Evolutionary conservation across 2,329 filamentous ascomycete species (phyloP), one percentile per base, ranked within the genome.

Genomic region (Cladophialophora yegresii): DNA sequence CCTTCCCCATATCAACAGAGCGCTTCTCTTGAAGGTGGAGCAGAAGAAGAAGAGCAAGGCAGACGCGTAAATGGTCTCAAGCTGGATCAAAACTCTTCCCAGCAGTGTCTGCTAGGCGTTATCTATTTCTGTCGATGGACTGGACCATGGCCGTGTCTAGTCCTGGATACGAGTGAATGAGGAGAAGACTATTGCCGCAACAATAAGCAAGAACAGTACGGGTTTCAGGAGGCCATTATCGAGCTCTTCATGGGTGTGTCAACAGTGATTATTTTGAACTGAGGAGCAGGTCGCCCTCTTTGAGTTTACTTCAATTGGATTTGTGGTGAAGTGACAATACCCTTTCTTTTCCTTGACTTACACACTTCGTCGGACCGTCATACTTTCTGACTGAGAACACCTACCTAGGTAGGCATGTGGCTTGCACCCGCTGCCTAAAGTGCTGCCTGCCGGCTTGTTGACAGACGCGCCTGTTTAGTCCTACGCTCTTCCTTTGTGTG

Each of bases 1-100:
- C 30, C 83, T 99, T 75, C 95, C 95, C 70, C 93, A 97, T 81
- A 99, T 99, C 87, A 98, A 99, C 85, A 91, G 95, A 73, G 95
- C 95, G 13, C 84, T 99, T 72, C 84, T 99, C 73, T 86, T 96
- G 78, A 96, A 96, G 87, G 92, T 96, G 62, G 92, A 96, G 81
- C 91, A 96, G 82, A 96, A 96, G 90, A 96, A 96, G 90, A 92
- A 92, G 83, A 88, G 84, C 76, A 86, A 87, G 81, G 75, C 75
- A 32, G 77, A 77, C 36, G 64, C 58, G 51, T 67, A 54, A 62
- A 53, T 3, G 45, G 54, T 12, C 36, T 43, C 36, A 6, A n/a
- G 36, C 33, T 2, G 33, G 33, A 6, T 16, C 36, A 16, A 7
- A 2, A 43, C 8, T n/a, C 36, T 40, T 43, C 16, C 36, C 36